Base-by-base conservation (phyloP, 306 rosid genomes). In the Malus fusca region DNA sequence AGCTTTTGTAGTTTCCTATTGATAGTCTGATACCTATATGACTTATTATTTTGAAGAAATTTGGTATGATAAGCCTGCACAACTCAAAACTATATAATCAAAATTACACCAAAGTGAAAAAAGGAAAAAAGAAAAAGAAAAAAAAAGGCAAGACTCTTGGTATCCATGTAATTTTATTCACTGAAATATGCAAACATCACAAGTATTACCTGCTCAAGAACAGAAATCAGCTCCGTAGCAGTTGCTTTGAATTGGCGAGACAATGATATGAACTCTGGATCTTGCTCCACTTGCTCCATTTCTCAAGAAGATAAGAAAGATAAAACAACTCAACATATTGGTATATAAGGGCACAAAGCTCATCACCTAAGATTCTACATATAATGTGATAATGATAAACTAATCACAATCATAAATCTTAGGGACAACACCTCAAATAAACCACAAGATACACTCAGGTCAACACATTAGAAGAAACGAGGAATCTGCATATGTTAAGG, bases 161-260 rank as follows among this genome's bases (percentile, higher is more conserved):
- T 31, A 30, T 35, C 61, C 12, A 19, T 46, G 30, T 22, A n/a
- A 68, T 18, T 31, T 61, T 44, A 53, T 33, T 68, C 63, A 59
- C 46, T n/a, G 19, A 7, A 53, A 43, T 61, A 40, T 65, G 74
- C 31, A 37, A 63, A 40, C 40, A 55, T 59, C 70, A 78, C n/a
- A 76, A 59, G n/a, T 63, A 75, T 79, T 83, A 95, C 99, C 99
- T 90, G 99, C 87, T 95, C 99, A 68, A 95, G 87, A 81, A 90
- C 91, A 87, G 97, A 92, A 84, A 95, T 89, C 73, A 95, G 92
- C 85, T 90, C 98, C 81, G 87, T 83, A 37, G 99, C 96, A 66
- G 93, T 92, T 78, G 97, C 93, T 87, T 95, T 95, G 78, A 95
- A 95, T 74, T 90, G 97, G 65, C 97, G 97, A 79, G 98, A 92